Evolutionary conservation across 371 early-diverging fungal species (phyloP).

Genomic region (Ordospora colligata): DNA sequence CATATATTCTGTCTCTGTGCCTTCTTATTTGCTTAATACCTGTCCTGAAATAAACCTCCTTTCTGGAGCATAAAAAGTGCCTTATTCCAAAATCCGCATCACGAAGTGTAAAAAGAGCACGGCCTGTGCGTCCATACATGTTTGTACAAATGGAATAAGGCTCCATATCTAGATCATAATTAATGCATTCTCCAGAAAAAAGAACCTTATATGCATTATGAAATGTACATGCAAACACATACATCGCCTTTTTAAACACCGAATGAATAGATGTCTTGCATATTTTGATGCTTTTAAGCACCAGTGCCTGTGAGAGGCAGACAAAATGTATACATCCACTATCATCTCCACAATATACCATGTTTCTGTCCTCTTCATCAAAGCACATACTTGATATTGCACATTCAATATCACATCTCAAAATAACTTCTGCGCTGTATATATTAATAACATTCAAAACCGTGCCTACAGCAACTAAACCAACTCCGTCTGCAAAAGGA

Average conservation of each 20-base stretch:
- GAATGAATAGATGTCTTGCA: slow-evolving; percentile 25
- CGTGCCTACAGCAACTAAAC: not conserved
- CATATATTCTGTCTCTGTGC: slow-evolving; percentile 14
- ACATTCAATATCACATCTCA: not conserved
- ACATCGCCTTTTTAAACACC: not conserved
- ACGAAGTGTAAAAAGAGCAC: slow-evolving; percentile 8
- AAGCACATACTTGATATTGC: slow-evolving; percentile 14
- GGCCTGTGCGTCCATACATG: not conserved
- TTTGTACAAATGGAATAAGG: slow-evolving; percentile 32
- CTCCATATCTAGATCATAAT: not conserved
- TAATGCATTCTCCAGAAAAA: not conserved
- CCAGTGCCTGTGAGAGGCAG: not conserved
- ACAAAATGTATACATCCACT: slow-evolving; percentile 29
- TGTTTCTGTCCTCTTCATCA: slow-evolving; percentile 20
- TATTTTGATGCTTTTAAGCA: not conserved
- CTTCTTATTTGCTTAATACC: slow-evolving; percentile 2
- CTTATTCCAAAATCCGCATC: not conserved
- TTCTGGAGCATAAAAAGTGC: not conserved
- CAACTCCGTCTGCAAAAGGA: slow-evolving; percentile 39
- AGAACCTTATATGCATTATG: slow-evolving; percentile 13
- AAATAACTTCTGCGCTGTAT: slow-evolving; percentile 8
- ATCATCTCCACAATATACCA: slow-evolving; percentile 33
- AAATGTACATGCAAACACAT: slow-evolving; percentile 5
- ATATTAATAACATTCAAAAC: slow-evolving; percentile 33
- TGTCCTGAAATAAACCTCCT: not conserved